phyloP scores from a whole-genome alignment of 2,329 filamentous ascomycete species.

The Ascochyta koolunga region DNA sequence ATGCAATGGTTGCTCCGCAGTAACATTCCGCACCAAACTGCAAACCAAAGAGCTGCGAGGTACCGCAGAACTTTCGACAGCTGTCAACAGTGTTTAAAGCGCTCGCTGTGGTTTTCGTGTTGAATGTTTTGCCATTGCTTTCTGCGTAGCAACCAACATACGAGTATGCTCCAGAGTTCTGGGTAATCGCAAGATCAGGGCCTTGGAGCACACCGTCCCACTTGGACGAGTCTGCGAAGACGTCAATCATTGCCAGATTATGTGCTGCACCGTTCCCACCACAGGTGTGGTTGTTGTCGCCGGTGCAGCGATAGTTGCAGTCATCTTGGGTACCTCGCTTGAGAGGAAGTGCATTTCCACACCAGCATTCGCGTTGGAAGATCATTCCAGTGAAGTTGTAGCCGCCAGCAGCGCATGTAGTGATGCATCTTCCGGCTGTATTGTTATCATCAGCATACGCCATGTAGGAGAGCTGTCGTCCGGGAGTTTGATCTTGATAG shows the following conservation, averaged over 20 bases:
- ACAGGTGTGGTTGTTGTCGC: conserved; percentile 58
- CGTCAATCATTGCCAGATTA: conserved; percentile 51
- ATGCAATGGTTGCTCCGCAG: conserved; percentile 4
- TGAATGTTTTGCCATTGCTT: conserved; percentile 15
- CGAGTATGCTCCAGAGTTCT: conserved; percentile 18
- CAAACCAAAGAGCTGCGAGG: conserved; percentile 38
- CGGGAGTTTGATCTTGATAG: conserved; percentile 63
- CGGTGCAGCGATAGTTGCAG: conserved; percentile 61
- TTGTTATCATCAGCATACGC: conserved; percentile 51
- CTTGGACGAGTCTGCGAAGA: conserved; percentile 40
- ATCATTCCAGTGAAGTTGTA: conserved; percentile 57
- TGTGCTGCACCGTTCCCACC: conserved; percentile 57
- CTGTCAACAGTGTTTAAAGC: conserved; percentile 8
- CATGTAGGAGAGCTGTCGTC: conserved; percentile 56
- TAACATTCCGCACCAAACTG: conserved; percentile 38
- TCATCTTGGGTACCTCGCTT: conserved; percentile 52
- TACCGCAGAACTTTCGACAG: conserved; percentile 30
- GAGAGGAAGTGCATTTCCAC: conserved; percentile 55
- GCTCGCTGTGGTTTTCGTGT: conserved; percentile 6
- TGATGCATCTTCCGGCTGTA: conserved; percentile 56
- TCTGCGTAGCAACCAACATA: conserved; percentile 23
- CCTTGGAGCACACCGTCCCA: conserved; percentile 30
- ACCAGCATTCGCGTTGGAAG: conserved; percentile 62
- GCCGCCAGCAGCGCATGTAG: conserved; percentile 47
- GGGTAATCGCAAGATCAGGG: conserved; percentile 23